Evolutionary conservation across 148 eudicot species (phyloP), one percentile per base, ranked within the genome.

Genomic region (Chenopodium album): DNA sequence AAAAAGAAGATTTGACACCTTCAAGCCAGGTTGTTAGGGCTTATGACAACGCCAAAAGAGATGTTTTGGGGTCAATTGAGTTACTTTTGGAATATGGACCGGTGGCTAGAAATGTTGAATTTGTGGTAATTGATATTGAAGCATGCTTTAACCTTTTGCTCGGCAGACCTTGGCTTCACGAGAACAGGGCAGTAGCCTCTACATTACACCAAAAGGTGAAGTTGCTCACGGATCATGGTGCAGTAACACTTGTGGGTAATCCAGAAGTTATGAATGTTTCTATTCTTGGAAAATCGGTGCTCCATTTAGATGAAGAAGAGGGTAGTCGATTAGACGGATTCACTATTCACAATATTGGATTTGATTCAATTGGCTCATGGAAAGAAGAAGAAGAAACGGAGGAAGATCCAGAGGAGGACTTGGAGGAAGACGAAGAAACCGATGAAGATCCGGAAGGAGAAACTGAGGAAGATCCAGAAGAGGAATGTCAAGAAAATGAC

Each of bases 151-250:
- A 78, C 10, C 26, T 78, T 1, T 60, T 78, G 5, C 5, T 78
- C 3, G 74, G 81, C 0, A 67, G 44, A 20, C 74, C 74, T 7
- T 50, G 74, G 74, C 9, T 78, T 0, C 81, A 67, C 1, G 41
- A 17, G 6, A 65, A 47, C 2, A 52, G n/a, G 3, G 74, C 29
- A 1, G 20, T 67, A 10, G 46, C 74, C 1, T 78, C 74, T 11
- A 78, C 63, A 0, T 64, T 78, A 0, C 81, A 78, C 29, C 73
- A 78, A 50, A 78, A 78, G 46, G 62, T 78, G 7, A 14, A 20
- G 20, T 62, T 76, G 23, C 50, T 29, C 1, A 34, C 69, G 0
- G 48, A 8, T 56, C 62, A 56, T 56, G 62, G 62, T 4, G 4
- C 6, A 13, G 62, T 56, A 22, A 56, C 20, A 17, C 16, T 56